Base-by-base conservation (phyloP, 139 green algal species). In the Spirogloea muscicola region DNA sequence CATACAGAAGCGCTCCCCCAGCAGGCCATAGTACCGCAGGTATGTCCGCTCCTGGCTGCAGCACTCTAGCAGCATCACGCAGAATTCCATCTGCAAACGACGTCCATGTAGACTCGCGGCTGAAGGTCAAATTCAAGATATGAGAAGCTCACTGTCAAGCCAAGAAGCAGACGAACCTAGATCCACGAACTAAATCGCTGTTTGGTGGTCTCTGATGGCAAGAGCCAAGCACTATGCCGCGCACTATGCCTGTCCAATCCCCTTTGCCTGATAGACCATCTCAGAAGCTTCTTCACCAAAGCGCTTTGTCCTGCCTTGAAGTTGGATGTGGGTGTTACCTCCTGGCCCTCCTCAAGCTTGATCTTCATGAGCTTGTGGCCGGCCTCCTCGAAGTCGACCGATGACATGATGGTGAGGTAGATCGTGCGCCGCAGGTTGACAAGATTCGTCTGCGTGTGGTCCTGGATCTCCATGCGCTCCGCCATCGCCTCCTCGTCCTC, bases 351-450 rank as follows among this genome's bases (percentile, higher is more conserved):
- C 37, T 68, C 72, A 42, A 96, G 78, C 49, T 88, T 60, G 61
- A 99, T 94, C 84, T 97, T 97, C 76, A 98, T 87, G 77, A 99
- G 89, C 85, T 99, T 99, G 87, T 99, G 94, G 1, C 94, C 94
- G n/a, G 92, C 91, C 87, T 99, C 94, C 86, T 99, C 94, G 84
- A 98, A 99, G 83, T 97, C 90, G 57, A 98, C 77, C 2, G 85
- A 89, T 2, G 82, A 91, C 94, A 99, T 99, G 84, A 99, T 96
- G 42, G 94, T 98, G 21, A 99, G 86, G 85, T 99, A 99, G 80
- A 99, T 98, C 44, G 94, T 98, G 36, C 94, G 91, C 42, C 94
- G 76, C 80, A 99, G 84, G 85, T 98, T 98, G 51, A 98, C 91
- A 57, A 96, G 64, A 39, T 97, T 91, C 37, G 92, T 97, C 60